Base-by-base conservation (phyloP, 2,329 filamentous ascomycete species). In the Fusarium sp. region DNA sequence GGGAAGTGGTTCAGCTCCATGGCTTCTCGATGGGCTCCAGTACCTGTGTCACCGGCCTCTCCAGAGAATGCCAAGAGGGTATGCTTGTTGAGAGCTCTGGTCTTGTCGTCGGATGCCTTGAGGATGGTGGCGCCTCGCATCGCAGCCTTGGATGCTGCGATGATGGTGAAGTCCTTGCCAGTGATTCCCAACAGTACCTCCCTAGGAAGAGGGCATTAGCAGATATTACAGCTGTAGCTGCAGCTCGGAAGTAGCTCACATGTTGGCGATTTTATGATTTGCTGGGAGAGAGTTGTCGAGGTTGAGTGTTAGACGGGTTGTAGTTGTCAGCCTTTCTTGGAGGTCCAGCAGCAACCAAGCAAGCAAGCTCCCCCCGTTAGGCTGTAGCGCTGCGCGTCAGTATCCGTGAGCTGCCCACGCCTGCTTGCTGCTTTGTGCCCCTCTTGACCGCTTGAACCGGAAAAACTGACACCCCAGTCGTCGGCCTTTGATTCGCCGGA, bases 111-210 rank as follows among this genome's bases (percentile, higher is more conserved):
- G 77, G 91, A 90, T 67, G 94, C 91, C 86, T 99, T 99, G 82
- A 99, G 92, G 84, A 99, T 93, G 69, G 96, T 98, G 74, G 95
- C 94, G 80, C 96, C 96, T 87, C 96, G 92, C 95, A 98, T 98
- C 80, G 95, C 94, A 82, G 96, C 96, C 89, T 99, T 98, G 74
- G 95, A 98, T 80, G 96, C 94, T 80, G 95, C 96, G 83, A 99
- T 92, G 89, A 99, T 92, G 87, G 95, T 97, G 85, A 98, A 99
- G 90, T 99, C 97, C 89, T 98, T 98, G 88, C 96, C 97, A 70
- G 96, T 98, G 84, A 99, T 98, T 81, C 96, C 96, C 79, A 99
- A 90, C 83, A 99, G 90, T 83, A 98, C 94, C 91, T 99, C 96
- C 96, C 95, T 98, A 70, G 31, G 59, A 57, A 37, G 22, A 27